Conservation (phyloP, 2,329 filamentous ascomycete species). For the Pseudogymnoascus sp. region DNA sequence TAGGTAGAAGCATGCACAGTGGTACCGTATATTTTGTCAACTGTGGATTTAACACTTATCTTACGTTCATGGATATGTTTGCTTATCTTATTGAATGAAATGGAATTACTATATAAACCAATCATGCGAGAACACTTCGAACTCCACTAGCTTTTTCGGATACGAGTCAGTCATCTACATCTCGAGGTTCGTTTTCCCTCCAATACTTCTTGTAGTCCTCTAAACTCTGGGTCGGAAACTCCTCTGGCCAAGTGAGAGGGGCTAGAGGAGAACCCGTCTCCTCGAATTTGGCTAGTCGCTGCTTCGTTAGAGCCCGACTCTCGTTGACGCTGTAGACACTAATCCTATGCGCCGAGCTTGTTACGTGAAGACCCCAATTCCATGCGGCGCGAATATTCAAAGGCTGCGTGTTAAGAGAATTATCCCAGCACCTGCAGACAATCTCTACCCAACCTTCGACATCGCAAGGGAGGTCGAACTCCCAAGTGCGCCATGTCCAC, state of each 20-base stretch:
- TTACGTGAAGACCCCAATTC: slow-evolving; percentile 64
- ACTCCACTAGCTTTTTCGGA: not conserved
- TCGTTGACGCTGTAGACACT: slow-evolving; percentile 58
- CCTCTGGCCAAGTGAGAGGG: slow-evolving; percentile 41
- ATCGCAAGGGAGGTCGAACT: slow-evolving; percentile 55
- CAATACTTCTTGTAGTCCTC: slow-evolving; percentile 40
- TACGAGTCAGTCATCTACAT: not conserved
- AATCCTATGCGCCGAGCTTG: slow-evolving; percentile 54
- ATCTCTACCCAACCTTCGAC: slow-evolving; percentile 57
- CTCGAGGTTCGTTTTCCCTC: slow-evolving; percentile 12
- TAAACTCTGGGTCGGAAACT: slow-evolving; percentile 39
- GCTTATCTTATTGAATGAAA: not conserved
- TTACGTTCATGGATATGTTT: not conserved
- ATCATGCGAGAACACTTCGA: not conserved
- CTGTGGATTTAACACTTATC: not conserved
- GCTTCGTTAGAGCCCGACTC: slow-evolving; percentile 41
- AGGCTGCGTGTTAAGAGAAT: slow-evolving; percentile 55
- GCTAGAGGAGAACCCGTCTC: slow-evolving; percentile 40
- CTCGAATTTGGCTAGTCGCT: slow-evolving; percentile 47
- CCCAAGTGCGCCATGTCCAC: slow-evolving; percentile 60
- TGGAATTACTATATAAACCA: not conserved
- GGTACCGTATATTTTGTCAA: not conserved
- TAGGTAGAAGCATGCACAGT: not conserved
- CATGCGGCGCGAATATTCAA: slow-evolving; percentile 48
- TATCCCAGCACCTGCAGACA: slow-evolving; percentile 55